Base-by-base conservation (phyloP, 2,329 filamentous ascomycete genomes). In the Colletotrichum sp. region DNA sequence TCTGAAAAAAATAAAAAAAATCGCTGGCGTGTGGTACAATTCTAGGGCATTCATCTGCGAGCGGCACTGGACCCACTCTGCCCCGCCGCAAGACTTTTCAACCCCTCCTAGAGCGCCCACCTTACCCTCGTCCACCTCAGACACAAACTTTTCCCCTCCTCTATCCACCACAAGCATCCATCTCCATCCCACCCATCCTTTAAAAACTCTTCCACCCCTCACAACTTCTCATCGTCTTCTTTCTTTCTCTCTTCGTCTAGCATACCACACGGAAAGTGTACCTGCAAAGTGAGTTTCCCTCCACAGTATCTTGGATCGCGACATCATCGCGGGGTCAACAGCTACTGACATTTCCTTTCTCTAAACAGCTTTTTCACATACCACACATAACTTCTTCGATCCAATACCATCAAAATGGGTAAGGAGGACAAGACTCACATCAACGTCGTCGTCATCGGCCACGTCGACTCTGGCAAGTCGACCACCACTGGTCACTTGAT, bases 401-500 rank as follows among this genome's bases (percentile, higher is more conserved):
- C 66, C 52, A 61, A 70, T 36, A 77, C 73, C 75, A 66, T 56
- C 71, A 75, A 56, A 70, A 77, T 77, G 71, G 72, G 96, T 95
- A 98, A 95, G 92, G 93, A 98, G 85, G 95, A 96, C 81, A 98
- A 98, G 94, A 90, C 88, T 89, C 96, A 98, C 89, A 95, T 98
- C 90, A 96, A 96, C 94, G 94, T 98, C 89, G 96, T 98, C 90
- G 96, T 98, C 89, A 98, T 98, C 93, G 96, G 96, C 92, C 96
- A 98, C 94, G 96, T 98, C 95, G 96, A 98, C 91, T 98, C 96
- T 89, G 96, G 96, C 91, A 98, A 98, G 94, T 98, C 96, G 83
- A 98, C 96, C 88, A 98, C 96, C 89, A 76, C 74, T 55, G 95
- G 93, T 89, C 93, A 96, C 92, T 94, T 99, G 93, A 98, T 99